These are phyloP conservation scores for Venturia nashicola DNA, from an alignment of 2,329 filamentous ascomycete genomes.

Conservation along the genomic window DNA sequence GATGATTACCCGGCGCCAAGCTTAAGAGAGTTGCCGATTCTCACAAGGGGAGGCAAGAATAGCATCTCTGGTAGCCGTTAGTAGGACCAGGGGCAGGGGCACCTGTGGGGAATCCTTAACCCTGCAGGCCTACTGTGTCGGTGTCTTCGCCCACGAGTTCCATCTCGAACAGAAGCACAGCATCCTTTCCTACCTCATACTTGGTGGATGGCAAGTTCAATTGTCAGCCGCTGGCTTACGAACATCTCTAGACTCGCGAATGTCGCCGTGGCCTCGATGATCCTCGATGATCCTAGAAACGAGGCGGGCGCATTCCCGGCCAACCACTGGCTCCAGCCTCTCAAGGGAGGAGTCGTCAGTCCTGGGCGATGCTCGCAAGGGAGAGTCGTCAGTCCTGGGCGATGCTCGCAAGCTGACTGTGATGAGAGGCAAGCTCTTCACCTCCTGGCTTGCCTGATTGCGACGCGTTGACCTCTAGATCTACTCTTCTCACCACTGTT, in stretches of 20 bases:
- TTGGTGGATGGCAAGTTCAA: background rate
- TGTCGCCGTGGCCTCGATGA: no score
- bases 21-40: no score
- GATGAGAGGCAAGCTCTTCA: background rate
- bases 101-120: no score
- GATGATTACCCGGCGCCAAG: no score
- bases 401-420: background rate
- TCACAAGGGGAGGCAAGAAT: no score
- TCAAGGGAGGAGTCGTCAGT: background rate
- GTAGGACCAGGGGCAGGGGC: no score
- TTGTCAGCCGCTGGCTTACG: background rate
- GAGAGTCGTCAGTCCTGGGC: background rate
- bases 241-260: background rate
- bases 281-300: background rate
- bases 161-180: background rate
- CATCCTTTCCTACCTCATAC: background rate
- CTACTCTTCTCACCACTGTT: background rate
- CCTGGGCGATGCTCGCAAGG: background rate
- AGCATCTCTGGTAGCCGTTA: no score
- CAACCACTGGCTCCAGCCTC: background rate
- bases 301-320: background rate
- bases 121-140: no score
- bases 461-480: background rate
- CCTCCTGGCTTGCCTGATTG: background rate
- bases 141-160: background rate